Conservation (phyloP, 805 yeast genomes). For the Brettanomyces anomalus region DNA sequence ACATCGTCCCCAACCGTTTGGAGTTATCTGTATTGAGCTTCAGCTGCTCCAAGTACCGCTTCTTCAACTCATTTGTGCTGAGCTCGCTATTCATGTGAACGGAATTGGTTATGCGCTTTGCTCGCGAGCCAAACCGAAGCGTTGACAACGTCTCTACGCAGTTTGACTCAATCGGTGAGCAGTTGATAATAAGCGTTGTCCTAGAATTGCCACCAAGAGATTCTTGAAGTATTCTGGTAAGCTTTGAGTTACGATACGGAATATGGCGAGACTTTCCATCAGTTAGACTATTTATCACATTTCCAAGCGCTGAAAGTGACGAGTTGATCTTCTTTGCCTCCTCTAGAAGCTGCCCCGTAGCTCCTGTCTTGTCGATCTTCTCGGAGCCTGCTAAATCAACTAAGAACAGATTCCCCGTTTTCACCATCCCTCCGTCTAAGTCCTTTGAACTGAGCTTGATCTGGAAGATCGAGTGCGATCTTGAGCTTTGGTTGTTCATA, state of each 20-base stretch:
- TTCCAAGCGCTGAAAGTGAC: slow-evolving; percentile 69
- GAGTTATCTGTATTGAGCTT: slow-evolving; percentile 12
- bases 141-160: slow-evolving; percentile 62
- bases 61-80: slow-evolving; percentile 17
- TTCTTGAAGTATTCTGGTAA: slow-evolving; percentile 71
- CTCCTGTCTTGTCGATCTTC: slow-evolving; percentile 69
- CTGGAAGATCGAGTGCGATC: slow-evolving; percentile 76
- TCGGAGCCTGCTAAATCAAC: slow-evolving; percentile 90
- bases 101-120: slow-evolving; percentile 56
- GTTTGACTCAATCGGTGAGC: slow-evolving; percentile 54
- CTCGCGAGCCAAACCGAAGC: slow-evolving; percentile 65
- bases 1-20: slow-evolving; percentile 15
- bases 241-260: slow-evolving; percentile 71
- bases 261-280: slow-evolving; percentile 57
- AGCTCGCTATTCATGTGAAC: slow-evolving; percentile 45
- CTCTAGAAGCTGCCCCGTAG: slow-evolving; percentile 62
- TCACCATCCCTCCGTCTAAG: slow-evolving; percentile 43
- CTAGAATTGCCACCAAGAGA: slow-evolving; percentile 78
- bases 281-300: slow-evolving; percentile 71
- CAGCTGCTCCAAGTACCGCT: slow-evolving; percentile 16
- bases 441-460: slow-evolving; percentile 57
- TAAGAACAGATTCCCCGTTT: slow-evolving; percentile 55
- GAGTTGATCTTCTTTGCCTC: slow-evolving; percentile 81
- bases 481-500: slow-evolving; percentile 65
- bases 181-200: slow-evolving; percentile 63